Base-by-base conservation (phyloP, 148 eudicot genomes). In the Amaranthus hypochondriacus region DNA sequence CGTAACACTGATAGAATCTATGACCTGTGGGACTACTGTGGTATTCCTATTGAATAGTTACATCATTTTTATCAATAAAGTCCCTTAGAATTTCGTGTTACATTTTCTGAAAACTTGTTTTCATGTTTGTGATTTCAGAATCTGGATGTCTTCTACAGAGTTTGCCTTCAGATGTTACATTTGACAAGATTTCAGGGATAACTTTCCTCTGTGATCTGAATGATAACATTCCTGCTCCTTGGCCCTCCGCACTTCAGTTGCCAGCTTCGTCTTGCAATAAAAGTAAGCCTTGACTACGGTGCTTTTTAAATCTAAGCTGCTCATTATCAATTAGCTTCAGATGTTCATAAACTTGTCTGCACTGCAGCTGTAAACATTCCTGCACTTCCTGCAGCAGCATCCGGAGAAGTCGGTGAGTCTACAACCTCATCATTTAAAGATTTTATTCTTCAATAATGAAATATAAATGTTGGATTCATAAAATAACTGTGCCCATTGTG, bases 111-210 rank as follows among this genome's bases (percentile, higher is more conserved):
- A 28, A 28, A 28, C 39, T 28, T 28, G 39, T 63, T 67, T 69
- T 53, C n/a, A 12, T 56, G 51, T 56, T 43, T 78, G 62, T 68
- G 59, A 51, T 72, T 62, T 65, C 73, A 90, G 98, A 85, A 70
- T 86, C 90, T 4, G 98, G 98, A 79, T 95, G 98, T 80, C 97
- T 95, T 76, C 85, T 95, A 63, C 93, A 96, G 74, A 95, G 98
- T 79, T 82, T 88, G 86, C 98, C 98, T 57, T 89, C 98, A 13
- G 98, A 92, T 56, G 93, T 82, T 77, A 85, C 80, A 58, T 86
- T 92, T 56, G 98, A 95, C 80, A 77, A 68, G 74, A 77, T 79
- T 75, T 69, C 90, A n/a, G 98, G 98, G 73, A 75, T 90, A 46
- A 87, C 88, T 73, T 95, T 95, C 77, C 82, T 92, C n/a, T 95